These are phyloP conservation scores for Lotmaria passim DNA, from an alignment of 208 protist genomes.

Conservation along the genomic window DNA sequence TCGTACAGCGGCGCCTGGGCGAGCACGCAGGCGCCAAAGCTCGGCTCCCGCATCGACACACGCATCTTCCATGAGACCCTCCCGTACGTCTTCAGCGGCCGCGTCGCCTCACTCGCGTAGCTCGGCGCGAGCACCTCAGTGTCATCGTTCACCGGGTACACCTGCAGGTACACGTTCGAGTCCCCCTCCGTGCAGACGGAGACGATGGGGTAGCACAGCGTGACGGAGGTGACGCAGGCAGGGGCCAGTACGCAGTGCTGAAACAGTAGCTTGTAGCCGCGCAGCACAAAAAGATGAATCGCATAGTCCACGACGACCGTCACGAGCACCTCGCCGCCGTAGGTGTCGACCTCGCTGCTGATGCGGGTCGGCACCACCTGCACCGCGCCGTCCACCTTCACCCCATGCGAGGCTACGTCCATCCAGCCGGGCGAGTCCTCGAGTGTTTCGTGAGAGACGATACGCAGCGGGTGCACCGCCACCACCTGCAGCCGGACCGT, in stretches of 20 bases:
- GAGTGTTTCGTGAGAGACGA: constrained; percentile 26
- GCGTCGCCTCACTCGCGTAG: constrained; percentile 21
- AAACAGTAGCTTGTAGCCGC: constrained; percentile 30
- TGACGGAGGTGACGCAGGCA: constrained; percentile 15
- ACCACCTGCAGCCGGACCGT: constrained; percentile 38
- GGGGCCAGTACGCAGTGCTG: constrained; percentile 36
- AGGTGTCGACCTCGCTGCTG: constrained; percentile 15
- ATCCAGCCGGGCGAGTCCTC: constrained; percentile 15
- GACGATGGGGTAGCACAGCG: constrained; percentile 30
- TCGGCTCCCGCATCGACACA: constrained; percentile 30
- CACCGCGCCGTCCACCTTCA: constrained; percentile 28
- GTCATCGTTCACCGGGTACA: constrained; percentile 34
- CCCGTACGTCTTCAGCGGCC: constrained; percentile 32
- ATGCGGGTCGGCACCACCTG: constrained; percentile 26
- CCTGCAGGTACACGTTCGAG: constrained; percentile 36
- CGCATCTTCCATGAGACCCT: constrained; percentile 42
- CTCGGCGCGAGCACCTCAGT: constrained; percentile 31
- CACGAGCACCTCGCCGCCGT: constrained; percentile 30
- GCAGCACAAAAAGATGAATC: constrained; percentile 31
- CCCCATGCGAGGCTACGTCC: constrained; percentile 5
- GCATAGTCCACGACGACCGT: constrained; percentile 20
- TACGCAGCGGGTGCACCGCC: constrained; percentile 33
- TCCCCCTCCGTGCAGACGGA: constrained; percentile 30
- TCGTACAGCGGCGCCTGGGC: constrained; percentile 28
- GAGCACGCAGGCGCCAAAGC: constrained; percentile 24